Conservation (phyloP, 805 yeast genomes). For the Metschnikowia matae region DNA sequence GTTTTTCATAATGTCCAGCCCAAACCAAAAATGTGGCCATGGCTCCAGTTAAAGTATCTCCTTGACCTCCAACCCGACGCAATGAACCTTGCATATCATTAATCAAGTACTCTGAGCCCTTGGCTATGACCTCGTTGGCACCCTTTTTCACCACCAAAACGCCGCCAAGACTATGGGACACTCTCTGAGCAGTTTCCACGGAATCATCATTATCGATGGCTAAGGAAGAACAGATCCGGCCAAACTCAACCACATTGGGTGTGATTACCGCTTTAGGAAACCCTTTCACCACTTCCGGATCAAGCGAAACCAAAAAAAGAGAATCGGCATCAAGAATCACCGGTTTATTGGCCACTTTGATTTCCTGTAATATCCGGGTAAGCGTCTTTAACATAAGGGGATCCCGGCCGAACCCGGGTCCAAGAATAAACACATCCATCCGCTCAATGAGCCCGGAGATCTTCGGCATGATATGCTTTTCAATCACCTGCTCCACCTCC, state of each 20-base stretch:
- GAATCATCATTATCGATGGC: slow-evolving; percentile 27
- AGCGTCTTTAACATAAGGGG: slow-evolving; percentile 57
- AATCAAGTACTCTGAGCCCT: slow-evolving; percentile 38
- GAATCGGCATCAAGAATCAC: slow-evolving; percentile 91
- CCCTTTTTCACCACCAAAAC: slow-evolving; percentile 77
- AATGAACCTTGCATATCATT: slow-evolving; percentile 57
- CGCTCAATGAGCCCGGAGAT: slow-evolving; percentile 54
- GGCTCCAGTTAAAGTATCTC: slow-evolving; percentile 86
- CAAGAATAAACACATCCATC: slow-evolving; percentile 77
- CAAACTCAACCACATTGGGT: slow-evolving; percentile 86
- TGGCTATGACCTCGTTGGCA: slow-evolving; percentile 55
- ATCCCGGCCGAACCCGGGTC: slow-evolving; percentile 94
- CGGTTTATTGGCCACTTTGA: slow-evolving; percentile 57
- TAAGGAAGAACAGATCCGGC: slow-evolving; percentile 55
- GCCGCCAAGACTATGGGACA: slow-evolving; percentile 52
- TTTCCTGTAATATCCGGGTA: slow-evolving; percentile 52
- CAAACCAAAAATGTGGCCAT: slow-evolving; percentile 81
- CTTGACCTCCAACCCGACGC: slow-evolving; percentile 94
- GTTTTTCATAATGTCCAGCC: slow-evolving; percentile 60
- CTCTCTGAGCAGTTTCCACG: slow-evolving; percentile 29
- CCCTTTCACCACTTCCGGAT: slow-evolving; percentile 52
- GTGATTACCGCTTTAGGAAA: slow-evolving; percentile 67
- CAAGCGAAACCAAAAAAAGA: slow-evolving; percentile 57
- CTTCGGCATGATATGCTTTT: slow-evolving; percentile 49
- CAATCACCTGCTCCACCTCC: slow-evolving; percentile 32